Evolutionary conservation across 106 monocot genomes (phyloP).

Genomic region (Dendrobium nobile): DNA sequence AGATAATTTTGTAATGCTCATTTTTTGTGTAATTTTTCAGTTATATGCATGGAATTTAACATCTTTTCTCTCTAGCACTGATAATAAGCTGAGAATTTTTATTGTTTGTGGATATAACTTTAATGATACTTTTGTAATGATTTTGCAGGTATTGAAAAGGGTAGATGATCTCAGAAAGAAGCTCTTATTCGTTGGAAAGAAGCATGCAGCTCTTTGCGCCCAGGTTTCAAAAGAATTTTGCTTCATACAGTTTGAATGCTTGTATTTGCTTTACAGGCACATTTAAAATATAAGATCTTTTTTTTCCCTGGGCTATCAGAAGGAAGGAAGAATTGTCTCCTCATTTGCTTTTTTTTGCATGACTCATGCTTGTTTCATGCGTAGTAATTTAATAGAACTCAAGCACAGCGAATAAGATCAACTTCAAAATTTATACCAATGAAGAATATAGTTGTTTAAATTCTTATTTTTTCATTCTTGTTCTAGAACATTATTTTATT

Average conservation of each 20-base stretch:
- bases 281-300: neutral
- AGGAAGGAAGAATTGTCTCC: neutral
- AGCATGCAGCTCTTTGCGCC: conserved; percentile 90
- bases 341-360: neutral
- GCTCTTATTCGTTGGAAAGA: conserved; percentile 64
- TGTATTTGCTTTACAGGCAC: neutral
- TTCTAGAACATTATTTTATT: neutral
- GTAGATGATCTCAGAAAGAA: conserved; percentile 89
- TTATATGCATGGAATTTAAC: neutral
- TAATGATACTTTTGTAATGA: conserved; percentile 4
- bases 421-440: neutral
- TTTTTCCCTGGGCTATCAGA: neutral
- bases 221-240: conserved; percentile 45
- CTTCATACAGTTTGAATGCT: neutral
- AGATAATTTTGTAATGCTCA: neutral
- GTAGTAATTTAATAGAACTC: neutral
- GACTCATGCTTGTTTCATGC: neutral
- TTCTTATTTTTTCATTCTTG: neutral
- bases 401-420: neutral
- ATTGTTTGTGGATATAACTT: neutral
- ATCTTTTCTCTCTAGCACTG: neutral
- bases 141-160: conserved; percentile 59
- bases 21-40: neutral
- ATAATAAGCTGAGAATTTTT: neutral
- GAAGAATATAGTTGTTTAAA: neutral